Base-by-base conservation (phyloP, 2,329 filamentous ascomycete species). In the Colletotrichum tabaci region DNA sequence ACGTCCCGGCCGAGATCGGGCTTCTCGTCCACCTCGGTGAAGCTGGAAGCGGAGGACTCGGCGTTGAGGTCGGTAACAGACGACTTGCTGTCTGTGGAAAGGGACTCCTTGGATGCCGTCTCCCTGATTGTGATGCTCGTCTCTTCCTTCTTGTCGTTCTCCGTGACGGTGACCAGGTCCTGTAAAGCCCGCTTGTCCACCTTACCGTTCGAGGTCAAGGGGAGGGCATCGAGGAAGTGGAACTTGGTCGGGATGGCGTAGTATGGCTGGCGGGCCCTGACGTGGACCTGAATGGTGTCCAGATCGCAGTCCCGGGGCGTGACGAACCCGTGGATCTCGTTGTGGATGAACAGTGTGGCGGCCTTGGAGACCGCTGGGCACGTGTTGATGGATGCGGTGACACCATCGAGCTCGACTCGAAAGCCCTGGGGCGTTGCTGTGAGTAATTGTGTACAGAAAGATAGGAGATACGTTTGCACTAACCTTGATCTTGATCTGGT, bases 381-480 rank as follows among this genome's bases (percentile, higher is more conserved):
- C 40, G 83, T 80, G 74, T 83, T 84, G 70, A 88, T 80, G 3
- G 85, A 84, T 18, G 84, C 79, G 6, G 88, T 83, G 38, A 91
- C 85, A 42, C 88, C 87, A 67, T 90, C 88, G 6, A 91, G 84
- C 77, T 91, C 88, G 49, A 91, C 87, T 30, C 89, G 86, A 76
- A 90, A 90, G 4, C 89, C 84, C 85, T 65, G 16, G 3, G 12
- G 2, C n/a, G 0, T 10, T 10, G 23, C 63, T 56, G 53, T 12
- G 49, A 46, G 9, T 26, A 47, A 53, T 2, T 3, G 26, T 5
- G 4, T 12, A 4, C 8, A 12, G 5, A 18, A n/a, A 21, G 30
- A 12, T 4, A 12, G 15, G 2, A 7, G 5, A 7, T 3, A 4
- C 12, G 16, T 42, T n/a, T 18, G 3, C 15, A 26, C 68, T 30